A percentile compares a stretch with the other conserved stretches of the same genome.
Conservation (phyloP, 2,329 filamentous ascomycete species). For the Dryadomyces sulphureus region DNA sequence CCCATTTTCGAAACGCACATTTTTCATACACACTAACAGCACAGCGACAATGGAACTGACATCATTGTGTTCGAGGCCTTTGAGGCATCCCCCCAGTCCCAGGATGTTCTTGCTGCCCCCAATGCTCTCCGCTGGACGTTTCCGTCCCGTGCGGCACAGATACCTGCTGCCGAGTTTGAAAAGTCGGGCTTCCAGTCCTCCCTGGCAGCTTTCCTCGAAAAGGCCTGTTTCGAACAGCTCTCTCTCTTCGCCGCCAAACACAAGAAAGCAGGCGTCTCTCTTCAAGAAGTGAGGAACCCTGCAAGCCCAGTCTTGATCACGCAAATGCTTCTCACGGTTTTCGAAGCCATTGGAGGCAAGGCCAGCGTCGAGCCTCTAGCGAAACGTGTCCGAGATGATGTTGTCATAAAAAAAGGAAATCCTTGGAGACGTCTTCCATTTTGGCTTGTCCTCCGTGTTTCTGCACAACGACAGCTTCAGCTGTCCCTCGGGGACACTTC, state of each 20-base stretch:
- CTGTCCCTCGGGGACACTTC: slow-evolving; percentile 20
- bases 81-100: slow-evolving; percentile 39
- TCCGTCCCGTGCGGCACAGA: slow-evolving; percentile 34
- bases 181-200: slow-evolving; percentile 26
- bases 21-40: neutral
- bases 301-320: slow-evolving; percentile 41
- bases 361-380: slow-evolving; percentile 22
- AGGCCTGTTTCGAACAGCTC: slow-evolving; percentile 33
- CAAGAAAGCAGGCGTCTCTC: slow-evolving; percentile 31
- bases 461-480: slow-evolving; percentile 35
- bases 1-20: no score
- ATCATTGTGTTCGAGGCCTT: slow-evolving; percentile 38
- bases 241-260: slow-evolving; percentile 27
- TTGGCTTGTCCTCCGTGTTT: slow-evolving; percentile 48
- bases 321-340: slow-evolving; percentile 42
- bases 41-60: slow-evolving; percentile 4
- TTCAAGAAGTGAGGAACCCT: slow-evolving; percentile 43
- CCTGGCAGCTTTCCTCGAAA: slow-evolving; percentile 38
- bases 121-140: slow-evolving; percentile 44
- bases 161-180: slow-evolving; percentile 22
- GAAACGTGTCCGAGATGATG: slow-evolving; percentile 51
- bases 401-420: slow-evolving; percentile 28
- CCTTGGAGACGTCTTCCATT: slow-evolving; percentile 50
- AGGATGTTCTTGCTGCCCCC: slow-evolving; percentile 34
- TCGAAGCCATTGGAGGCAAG: slow-evolving; percentile 36